These are phyloP conservation scores for Malania oleifera DNA, from an alignment of 164 flowering plant species.

Conservation along the genomic window DNA sequence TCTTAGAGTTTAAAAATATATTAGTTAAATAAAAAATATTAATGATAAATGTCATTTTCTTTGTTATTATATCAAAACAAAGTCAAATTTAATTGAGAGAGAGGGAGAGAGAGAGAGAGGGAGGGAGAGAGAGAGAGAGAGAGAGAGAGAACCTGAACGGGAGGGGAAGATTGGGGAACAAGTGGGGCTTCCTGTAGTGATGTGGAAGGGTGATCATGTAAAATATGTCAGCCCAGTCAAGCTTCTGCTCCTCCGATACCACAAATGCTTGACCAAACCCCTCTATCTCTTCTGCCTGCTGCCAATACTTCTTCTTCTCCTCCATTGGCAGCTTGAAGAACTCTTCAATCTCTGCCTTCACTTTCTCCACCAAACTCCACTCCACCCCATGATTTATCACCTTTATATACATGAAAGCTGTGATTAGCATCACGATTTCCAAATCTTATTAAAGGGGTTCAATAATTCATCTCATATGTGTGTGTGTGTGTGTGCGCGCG, in stretches of 20 bases:
- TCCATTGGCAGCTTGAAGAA: slow-evolving; percentile 40
- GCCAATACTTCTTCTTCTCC: slow-evolving; percentile 31
- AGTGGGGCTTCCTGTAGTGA: slow-evolving; percentile 25
- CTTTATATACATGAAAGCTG: slow-evolving; percentile 16
- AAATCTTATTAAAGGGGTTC: no score
- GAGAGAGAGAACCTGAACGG: slow-evolving; percentile 23
- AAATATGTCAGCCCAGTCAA: slow-evolving; percentile 42
- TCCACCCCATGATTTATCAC: slow-evolving; percentile 41
- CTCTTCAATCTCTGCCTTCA: slow-evolving; percentile 25
- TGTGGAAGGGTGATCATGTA: slow-evolving; percentile 24
- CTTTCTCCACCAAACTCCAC: slow-evolving; percentile 22
- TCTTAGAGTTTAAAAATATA: no score
- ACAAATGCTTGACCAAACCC: slow-evolving; percentile 42
- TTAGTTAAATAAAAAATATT: no score
- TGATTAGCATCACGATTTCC: neutral
- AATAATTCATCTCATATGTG: no score
- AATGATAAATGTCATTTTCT: no score
- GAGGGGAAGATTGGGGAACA: slow-evolving; percentile 26
- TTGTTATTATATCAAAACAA: neutral
- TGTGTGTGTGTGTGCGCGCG: no score
- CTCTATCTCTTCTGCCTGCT: slow-evolving; percentile 23
- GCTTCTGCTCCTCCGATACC: slow-evolving; percentile 32
- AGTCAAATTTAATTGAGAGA: neutral
- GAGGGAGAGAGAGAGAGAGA: neutral
- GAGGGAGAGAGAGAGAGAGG: neutral